phyloP scores from a whole-genome alignment of 2,329 filamentous ascomycete species.

The Trichoderma atroviride region DNA sequence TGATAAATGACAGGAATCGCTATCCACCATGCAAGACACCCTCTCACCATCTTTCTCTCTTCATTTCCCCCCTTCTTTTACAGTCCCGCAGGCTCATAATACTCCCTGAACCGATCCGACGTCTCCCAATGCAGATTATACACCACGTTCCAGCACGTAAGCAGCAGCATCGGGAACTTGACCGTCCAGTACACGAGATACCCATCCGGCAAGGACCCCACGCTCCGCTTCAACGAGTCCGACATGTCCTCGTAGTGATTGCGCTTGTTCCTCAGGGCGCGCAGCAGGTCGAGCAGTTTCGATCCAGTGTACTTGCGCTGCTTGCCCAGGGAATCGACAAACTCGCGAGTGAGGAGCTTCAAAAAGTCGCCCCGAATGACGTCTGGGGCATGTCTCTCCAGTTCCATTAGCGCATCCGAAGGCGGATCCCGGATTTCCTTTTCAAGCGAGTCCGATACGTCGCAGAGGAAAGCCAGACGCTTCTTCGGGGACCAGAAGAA shows the following conservation, averaged over 20 bases:
- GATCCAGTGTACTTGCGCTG: slow-evolving; percentile 92
- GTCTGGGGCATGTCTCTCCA: slow-evolving; percentile 56
- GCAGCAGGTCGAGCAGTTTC: slow-evolving; percentile 80
- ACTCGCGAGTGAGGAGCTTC: slow-evolving; percentile 71
- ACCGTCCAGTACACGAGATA: slow-evolving; percentile 84
- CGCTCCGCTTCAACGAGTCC: slow-evolving; percentile 67
- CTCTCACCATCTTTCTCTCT: neutral
- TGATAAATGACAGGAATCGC: neutral
- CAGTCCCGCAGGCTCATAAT: slow-evolving; percentile 59
- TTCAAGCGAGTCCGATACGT: slow-evolving; percentile 95
- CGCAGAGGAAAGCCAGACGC: slow-evolving; percentile 87
- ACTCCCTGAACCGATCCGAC: slow-evolving; percentile 70
- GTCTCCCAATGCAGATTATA: slow-evolving; percentile 65
- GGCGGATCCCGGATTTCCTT: slow-evolving; percentile 85
- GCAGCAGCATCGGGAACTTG: slow-evolving; percentile 75
- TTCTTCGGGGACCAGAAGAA: slow-evolving; percentile 97
- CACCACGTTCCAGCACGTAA: slow-evolving; percentile 77
- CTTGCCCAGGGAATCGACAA: slow-evolving; percentile 87
- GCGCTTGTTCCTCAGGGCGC: slow-evolving; percentile 91
- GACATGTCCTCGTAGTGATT: slow-evolving; percentile 98
- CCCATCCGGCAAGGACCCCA: slow-evolving; percentile 75
- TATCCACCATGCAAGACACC: neutral
- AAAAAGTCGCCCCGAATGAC: slow-evolving; percentile 76
- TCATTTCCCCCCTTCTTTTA: slow-evolving; percentile 25
- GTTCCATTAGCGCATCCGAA: slow-evolving; percentile 64